Base-by-base conservation (phyloP, 1,284 basidiomycete genomes). In the Sutorius eximius region DNA sequence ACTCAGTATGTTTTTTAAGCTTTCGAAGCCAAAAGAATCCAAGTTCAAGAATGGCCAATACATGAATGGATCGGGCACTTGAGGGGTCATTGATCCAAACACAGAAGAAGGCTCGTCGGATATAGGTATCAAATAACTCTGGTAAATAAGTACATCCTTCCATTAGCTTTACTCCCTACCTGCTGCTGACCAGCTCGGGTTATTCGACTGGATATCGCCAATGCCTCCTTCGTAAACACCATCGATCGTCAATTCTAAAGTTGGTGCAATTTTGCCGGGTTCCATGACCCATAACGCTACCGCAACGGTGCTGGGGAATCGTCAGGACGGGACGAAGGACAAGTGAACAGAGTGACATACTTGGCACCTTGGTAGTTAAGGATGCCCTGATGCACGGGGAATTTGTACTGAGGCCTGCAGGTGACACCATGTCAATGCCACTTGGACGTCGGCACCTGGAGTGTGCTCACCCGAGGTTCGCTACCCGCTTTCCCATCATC, bases 401-500 rank as follows among this genome's bases (percentile, higher is more conserved):
- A 91, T 64, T 83, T 87, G 38, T 78, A 74, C 66, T 91, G 89
- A 13, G 89, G 89, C 12, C 88, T 82, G 53, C 13, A 24, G 16
- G 52, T 46, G 36, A 50, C 49, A 24, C 63, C 30, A 43, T 38
- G 51, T 63, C 36, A 56, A 29, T 47, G 46, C 44, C 40, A 2
- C 9, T 37, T 9, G 29, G 12, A n/a, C 49, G 20, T 49, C 33
- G 38, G 29, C 34, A 43, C 33, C 10, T 8, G 8, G 44, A 40
- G 34, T 41, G 48, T 18, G 56, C 57, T 51, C 61, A 83, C 88
- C 88, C 87, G 3, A 89, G 77, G 64, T 89, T 88, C 20, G 72
- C 84, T 20, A 88, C 79, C 22, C 85, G 72, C 69, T 90, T 91
- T 8, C 90, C 89, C 81, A 89, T 89, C 78, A 86, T 84, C 90